phyloP scores from a whole-genome alignment of 177 flowering plant species.

The Vitis hybrid region DNA sequence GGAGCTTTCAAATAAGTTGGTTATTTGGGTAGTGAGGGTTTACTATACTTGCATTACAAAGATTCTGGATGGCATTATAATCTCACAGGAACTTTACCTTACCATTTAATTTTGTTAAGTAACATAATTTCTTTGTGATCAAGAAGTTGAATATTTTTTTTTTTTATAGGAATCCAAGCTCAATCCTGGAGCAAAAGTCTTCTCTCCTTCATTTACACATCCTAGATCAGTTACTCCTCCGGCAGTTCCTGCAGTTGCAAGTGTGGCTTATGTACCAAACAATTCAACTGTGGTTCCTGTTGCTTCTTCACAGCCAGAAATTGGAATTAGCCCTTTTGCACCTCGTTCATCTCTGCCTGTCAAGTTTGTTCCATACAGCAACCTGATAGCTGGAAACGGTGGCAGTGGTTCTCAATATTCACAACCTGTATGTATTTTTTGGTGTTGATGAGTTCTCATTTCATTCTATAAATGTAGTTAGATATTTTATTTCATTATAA shows the following conservation, averaged over 20 bases:
- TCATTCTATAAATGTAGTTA: neutral
- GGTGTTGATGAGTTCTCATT: neutral
- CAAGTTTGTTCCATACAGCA: constrained; percentile 51
- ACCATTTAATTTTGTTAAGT: neutral
- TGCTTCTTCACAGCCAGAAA: constrained; percentile 47
- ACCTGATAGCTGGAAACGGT: constrained; percentile 44
- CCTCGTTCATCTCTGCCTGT: constrained; percentile 48
- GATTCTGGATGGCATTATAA: neutral
- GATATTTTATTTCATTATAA: neutral
- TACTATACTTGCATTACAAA: neutral
- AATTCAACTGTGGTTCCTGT: constrained; percentile 40
- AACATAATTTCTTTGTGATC: neutral
- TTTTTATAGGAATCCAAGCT: constrained; percentile 69
- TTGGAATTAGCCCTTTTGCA: constrained; percentile 40
- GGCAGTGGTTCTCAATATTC: constrained; percentile 47
- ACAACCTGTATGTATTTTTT: constrained; percentile 54
- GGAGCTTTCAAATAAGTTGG: neutral
- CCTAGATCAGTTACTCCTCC: constrained; percentile 40
- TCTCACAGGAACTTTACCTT: neutral
- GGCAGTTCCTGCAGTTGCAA: constrained; percentile 32
- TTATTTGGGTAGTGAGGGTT: neutral
- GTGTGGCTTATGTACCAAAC: constrained; percentile 43
- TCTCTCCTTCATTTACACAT: constrained; percentile 56
- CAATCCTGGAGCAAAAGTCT: constrained; percentile 81
- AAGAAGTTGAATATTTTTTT: neutral